Evolutionary conservation across 352 stramenopile genomes (phyloP).

Genomic region (Albugo candida): DNA sequence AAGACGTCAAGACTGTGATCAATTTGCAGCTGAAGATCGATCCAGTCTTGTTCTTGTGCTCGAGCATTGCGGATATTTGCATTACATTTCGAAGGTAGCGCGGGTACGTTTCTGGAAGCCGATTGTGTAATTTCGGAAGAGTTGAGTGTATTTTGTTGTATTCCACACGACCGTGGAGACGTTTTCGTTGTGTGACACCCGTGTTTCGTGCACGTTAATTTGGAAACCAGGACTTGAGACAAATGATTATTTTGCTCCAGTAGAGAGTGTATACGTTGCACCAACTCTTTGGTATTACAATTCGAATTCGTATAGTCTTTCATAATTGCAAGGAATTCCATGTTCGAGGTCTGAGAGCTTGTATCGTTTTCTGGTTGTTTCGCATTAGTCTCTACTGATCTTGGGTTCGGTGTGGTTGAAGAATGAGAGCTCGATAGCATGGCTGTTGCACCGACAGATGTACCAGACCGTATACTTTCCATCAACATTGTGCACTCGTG

Average conservation of each 20-base stretch:
- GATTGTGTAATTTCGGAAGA: too few relatives aligned
- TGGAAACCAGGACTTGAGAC: constrained; percentile 21
- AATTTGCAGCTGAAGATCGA: too few relatives aligned
- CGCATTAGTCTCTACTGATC: constrained; percentile 18
- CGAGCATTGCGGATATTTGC: too few relatives aligned
- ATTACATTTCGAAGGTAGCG: too few relatives aligned
- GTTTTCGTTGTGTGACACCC: neutral
- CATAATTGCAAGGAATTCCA: constrained; percentile 54
- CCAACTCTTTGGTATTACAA: constrained; percentile 35
- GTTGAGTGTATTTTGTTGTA: neutral
- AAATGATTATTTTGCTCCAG: constrained; percentile 35
- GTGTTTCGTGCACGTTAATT: neutral
- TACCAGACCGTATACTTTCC: too few relatives aligned
- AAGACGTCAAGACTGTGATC: too few relatives aligned
- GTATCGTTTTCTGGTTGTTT: too few relatives aligned
- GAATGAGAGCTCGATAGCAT: too few relatives aligned
- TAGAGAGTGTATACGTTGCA: constrained; percentile 44
- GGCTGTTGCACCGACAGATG: too few relatives aligned
- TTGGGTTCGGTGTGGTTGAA: constrained; percentile 2
- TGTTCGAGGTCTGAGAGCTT: neutral
- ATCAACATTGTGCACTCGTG: too few relatives aligned
- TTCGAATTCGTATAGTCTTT: constrained; percentile 49
- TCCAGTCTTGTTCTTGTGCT: too few relatives aligned
- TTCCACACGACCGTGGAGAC: neutral
- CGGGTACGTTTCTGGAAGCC: too few relatives aligned